Evolutionary conservation across 495 filamentous ascomycete species (phyloP).

Genomic region (Tuber borchii): DNA sequence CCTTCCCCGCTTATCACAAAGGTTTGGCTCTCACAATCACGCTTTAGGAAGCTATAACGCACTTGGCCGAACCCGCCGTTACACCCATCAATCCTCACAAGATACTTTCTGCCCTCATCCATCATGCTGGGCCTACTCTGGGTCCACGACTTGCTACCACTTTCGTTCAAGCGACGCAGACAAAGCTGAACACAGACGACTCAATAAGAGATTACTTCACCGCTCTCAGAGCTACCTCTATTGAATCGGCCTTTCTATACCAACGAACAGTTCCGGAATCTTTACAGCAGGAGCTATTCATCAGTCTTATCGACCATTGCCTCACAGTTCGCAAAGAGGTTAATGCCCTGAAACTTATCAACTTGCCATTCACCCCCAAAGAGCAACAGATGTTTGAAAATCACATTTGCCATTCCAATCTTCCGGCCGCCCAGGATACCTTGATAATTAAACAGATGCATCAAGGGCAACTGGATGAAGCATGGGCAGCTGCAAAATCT

Average conservation of each 20-base stretch:
- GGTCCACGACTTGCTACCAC: constrained; percentile 28
- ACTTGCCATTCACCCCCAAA: constrained; percentile 33
- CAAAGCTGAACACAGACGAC: constrained; percentile 28
- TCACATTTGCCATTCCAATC: constrained; percentile 15
- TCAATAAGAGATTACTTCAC: constrained; percentile 30
- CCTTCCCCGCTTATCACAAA: not conserved
- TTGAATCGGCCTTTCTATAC: constrained; percentile 35
- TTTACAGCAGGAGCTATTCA: constrained; percentile 23
- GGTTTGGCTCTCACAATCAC: not conserved
- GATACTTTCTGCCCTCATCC: constrained; percentile 24
- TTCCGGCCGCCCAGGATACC: constrained; percentile 34
- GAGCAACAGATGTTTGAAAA: constrained; percentile 34
- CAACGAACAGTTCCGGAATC: constrained; percentile 29
- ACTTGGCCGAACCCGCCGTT: constrained; percentile 26
- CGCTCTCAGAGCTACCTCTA: constrained; percentile 21
- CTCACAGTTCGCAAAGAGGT: constrained; percentile 30
- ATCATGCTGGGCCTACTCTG: constrained; percentile 11
- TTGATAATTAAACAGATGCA: constrained; percentile 37
- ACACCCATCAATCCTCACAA: constrained; percentile 35
- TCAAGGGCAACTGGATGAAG: constrained; percentile 30
- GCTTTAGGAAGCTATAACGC: constrained; percentile 18
- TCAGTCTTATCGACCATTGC: constrained; percentile 32
- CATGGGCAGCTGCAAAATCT: constrained; percentile 15
- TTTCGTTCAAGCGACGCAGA: constrained; percentile 27
- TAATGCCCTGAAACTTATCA: constrained; percentile 33